Evolutionary conservation across 345 rosid genomes (phyloP).

Genomic region (Moricandia moricandioides): DNA sequence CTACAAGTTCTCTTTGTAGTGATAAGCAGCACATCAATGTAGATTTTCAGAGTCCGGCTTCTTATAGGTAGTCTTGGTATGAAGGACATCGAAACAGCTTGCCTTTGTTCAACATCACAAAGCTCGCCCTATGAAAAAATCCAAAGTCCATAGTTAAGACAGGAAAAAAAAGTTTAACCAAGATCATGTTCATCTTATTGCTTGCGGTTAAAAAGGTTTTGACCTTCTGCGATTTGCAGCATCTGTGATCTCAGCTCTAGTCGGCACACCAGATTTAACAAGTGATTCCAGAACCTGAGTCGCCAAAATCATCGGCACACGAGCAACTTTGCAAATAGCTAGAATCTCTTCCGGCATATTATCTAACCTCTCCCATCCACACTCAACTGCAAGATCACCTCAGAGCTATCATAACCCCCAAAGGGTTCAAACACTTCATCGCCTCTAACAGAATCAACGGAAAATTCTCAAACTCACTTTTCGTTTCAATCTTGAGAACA

Average conservation of each 20-base stretch:
- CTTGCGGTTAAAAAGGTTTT: neutral
- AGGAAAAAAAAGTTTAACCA: neutral
- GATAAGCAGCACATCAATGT: neutral
- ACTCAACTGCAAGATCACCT: conserved; percentile 81
- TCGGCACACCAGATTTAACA: conserved; percentile 63
- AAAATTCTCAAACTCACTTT: conserved; percentile 51
- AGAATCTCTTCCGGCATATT: conserved; percentile 65
- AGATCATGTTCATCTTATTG: neutral
- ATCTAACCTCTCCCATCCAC: conserved; percentile 75
- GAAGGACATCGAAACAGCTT: conserved; percentile 56
- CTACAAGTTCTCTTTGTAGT: neutral
- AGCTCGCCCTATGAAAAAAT: conserved; percentile 44
- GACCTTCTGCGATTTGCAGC: conserved; percentile 58
- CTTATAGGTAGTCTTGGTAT: conserved; percentile 33
- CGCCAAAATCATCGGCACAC: conserved; percentile 62
- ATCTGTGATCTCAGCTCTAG: conserved; percentile 74
- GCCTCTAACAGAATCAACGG: conserved; percentile 56
- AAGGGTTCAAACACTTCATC: conserved; percentile 59
- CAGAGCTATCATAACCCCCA: conserved; percentile 71
- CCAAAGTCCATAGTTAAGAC: neutral
- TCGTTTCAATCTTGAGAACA: conserved; percentile 64
- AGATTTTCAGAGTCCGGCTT: conserved; percentile 28
- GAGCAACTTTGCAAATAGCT: conserved; percentile 48
- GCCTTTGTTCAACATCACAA: conserved; percentile 74
- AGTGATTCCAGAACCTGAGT: conserved; percentile 75